Percentiles rank a stretch among this genome's conserved stretches.
Evolutionary conservation across 805 yeast species (phyloP).

Genomic region (Clavispora santaluciae): DNA sequence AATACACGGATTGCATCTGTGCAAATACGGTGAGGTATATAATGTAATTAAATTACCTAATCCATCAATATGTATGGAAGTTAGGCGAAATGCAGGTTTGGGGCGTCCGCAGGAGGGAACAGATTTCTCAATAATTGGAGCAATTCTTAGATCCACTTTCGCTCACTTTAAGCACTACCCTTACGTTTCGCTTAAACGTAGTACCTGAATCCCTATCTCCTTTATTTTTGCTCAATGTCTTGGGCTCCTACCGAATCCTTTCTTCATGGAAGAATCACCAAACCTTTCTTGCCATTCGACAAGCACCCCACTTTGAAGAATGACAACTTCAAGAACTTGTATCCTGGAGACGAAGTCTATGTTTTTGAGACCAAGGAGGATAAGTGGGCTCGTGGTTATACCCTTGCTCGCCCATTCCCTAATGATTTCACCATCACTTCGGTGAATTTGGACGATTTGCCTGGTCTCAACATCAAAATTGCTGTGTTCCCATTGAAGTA

Average conservation of each 20-base stretch:
- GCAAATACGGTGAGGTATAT: not conserved
- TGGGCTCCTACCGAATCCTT: constrained; percentile 37
- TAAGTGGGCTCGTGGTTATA: constrained; percentile 80
- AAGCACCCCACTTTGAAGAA: constrained; percentile 36
- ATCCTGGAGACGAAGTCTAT: constrained; percentile 75
- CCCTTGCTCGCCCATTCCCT: constrained; percentile 63
- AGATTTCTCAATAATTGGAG: no score
- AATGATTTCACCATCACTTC: constrained; percentile 60
- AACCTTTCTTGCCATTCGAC: constrained; percentile 39
- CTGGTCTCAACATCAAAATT: constrained; percentile 49
- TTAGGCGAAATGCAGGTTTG: not conserved
- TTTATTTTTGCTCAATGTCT: constrained; percentile 10
- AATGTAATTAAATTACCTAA: not conserved
- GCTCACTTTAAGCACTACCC: not conserved
- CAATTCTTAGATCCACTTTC: no score
- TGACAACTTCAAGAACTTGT: constrained; percentile 46
- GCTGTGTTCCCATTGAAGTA: constrained; percentile 59
- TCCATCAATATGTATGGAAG: not conserved
- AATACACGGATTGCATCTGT: no score
- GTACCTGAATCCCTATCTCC: no score
- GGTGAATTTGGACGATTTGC: constrained; percentile 57
- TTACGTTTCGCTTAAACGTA: not conserved
- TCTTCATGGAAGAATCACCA: constrained; percentile 33
- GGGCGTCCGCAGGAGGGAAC: not conserved
- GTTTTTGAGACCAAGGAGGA: constrained; percentile 58